Base-by-base conservation (phyloP, 2,329 filamentous ascomycete species). In the Bipolaris victoriae region DNA sequence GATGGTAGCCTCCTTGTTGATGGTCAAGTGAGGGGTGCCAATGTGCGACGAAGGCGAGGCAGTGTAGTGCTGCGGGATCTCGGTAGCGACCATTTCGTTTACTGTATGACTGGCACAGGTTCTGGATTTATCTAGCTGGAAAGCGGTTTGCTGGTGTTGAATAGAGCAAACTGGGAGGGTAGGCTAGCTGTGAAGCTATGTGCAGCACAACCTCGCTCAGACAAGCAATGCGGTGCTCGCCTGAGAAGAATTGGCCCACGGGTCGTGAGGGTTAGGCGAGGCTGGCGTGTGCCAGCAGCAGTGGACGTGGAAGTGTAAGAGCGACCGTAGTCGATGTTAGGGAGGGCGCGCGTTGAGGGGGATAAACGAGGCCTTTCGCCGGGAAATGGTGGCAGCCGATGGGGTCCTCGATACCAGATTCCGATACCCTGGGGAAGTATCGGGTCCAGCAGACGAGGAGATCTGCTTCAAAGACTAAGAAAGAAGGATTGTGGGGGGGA, bases 121-220 rank as follows among this genome's bases (percentile, higher is more conserved):
- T 62, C 66, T 13, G 41, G 24, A 22, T 7, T 31, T 59, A 43
- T 54, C 26, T 52, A 18, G 35, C 52, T 46, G 29, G 37, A 52
- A 46, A 35, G 55, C 51, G 46, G 60, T 57, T 60, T 61, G 62
- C 63, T 41, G 36, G 37, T 57, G 5, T 40, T 59, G 40, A 49
- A 16, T 46, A 16, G 52, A 26, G 37, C 43, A 39, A 39, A 52
- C 36, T 57, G 35, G 43, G 36, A 59, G 67, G 64, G 61, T 50
- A 31, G 49, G 62, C 61, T 74, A 65, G 69, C 55, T 57, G 45
- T 35, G 37, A 44, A 54, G 55, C 55, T 53, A 35, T 57, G 88
- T 90, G 90, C 90, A 95, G 92, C 92, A 91, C 92, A 92, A 90
- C 92, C 92, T 96, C 88, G 85, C 91, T 87, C 91, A 96, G 92